Base-by-base conservation (phyloP, 148 eudicot species). In the Nepenthes mirabilis region DNA sequence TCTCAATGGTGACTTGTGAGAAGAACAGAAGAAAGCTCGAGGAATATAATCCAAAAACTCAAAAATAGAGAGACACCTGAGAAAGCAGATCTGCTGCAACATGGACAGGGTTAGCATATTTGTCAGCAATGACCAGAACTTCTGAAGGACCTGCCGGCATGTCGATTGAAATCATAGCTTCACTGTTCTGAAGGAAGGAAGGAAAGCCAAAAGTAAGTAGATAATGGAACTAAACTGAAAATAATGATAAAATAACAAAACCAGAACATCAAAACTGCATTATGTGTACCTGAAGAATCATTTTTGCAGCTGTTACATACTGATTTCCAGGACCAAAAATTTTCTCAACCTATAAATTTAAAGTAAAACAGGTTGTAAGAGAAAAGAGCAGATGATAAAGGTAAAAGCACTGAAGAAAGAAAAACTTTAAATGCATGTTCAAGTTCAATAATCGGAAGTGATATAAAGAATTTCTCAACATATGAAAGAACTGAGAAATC, bases 61-160 rank as follows among this genome's bases (percentile, higher is more conserved):
- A 35, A 57, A 5, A 1, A 47, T 14, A 34, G 36, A 37, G 35
- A 14, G 2, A 2, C 36, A 94, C 99, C 97, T 94, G 97, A 32
- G 99, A 94, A 68, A 94, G 95, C 64, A 94, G 75, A 85, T 94
- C 97, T 13, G 99, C 85, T 12, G 99, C 99, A 65, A 94, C 67
- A 72, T 89, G 97, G 56, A 81, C 89, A 55, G 91, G 95, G 70
- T 77, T 94, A 71, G 99, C 83, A 73, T 76, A 75, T 70, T 83
- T 78, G 69, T 94, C 99, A 75, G 97, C 97, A 75, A 94, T 94
- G 63, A 94, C 97, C 56, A 94, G 84, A 55, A 89, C 99, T 77
- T 94, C 99, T 47, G 99, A 94, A 36, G 99, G 99, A 62, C 99
- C 95, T 55, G 99, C 97, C 59, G 99, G 99, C 99, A 94, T 94